Evolutionary conservation across 208 protist genomes (phyloP).

Genomic region (Jaenimonas drosophilae): DNA sequence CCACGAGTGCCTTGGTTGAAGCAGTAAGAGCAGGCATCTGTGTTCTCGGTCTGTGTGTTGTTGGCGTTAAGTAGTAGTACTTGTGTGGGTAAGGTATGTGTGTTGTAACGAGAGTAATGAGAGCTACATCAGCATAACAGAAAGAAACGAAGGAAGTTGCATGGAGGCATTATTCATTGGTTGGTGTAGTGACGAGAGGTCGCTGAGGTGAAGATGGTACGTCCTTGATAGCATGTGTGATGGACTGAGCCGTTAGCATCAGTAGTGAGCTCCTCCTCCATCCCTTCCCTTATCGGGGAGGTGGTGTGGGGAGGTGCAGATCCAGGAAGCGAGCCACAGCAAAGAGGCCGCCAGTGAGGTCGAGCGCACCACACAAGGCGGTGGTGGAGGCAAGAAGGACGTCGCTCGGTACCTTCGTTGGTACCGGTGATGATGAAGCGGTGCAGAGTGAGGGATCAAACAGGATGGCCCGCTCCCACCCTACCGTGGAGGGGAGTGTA

Average conservation of each 20-base stretch:
- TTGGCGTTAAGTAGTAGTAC: too few relatives aligned
- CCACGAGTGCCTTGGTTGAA: conserved; percentile 9
- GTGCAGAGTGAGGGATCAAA: background rate
- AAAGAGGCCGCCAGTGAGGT: background rate
- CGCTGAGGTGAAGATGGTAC: background rate
- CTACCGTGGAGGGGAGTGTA: too few relatives aligned
- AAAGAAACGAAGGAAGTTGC: conserved; percentile 2
- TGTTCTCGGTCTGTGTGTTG: too few relatives aligned
- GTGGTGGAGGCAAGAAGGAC: conserved; percentile 58
- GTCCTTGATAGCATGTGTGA: too few relatives aligned
- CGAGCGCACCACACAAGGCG: conserved; percentile 23
- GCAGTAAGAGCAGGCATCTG: conserved; percentile 3
- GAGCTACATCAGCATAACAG: background rate
- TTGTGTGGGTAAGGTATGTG: too few relatives aligned
- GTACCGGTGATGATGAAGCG: too few relatives aligned
- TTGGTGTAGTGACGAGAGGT: background rate
- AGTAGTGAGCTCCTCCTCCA: too few relatives aligned
- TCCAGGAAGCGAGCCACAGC: conserved; percentile 7
- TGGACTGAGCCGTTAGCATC: too few relatives aligned
- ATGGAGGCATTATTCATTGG: background rate
- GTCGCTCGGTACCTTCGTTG: conserved; percentile 43
- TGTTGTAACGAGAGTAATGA: background rate
- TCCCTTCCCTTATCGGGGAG: too few relatives aligned
- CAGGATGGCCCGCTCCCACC: conserved; percentile 3
- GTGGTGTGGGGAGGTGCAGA: background rate